phyloP scores from a whole-genome alignment of 2,329 filamentous ascomycete genomes.

The Pseudophaeomoniella oleicola region DNA sequence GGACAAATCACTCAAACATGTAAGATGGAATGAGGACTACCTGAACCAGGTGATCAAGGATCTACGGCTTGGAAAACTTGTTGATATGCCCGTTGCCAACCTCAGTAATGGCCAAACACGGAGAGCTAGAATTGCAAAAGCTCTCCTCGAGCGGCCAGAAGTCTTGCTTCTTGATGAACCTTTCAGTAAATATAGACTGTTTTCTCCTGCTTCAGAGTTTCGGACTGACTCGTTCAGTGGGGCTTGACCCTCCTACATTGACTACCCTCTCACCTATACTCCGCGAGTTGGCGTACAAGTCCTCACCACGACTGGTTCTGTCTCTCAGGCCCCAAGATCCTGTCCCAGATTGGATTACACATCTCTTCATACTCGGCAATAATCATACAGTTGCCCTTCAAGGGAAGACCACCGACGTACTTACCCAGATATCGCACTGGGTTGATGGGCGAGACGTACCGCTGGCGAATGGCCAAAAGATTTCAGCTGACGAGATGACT shows the following conservation, averaged over 20 bases:
- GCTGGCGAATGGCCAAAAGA: neutral
- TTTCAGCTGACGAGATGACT: conserved; percentile 3
- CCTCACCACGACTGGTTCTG: conserved; percentile 58
- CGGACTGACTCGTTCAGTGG: conserved; percentile 39
- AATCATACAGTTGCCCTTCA: conserved; percentile 51
- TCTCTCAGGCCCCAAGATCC: conserved; percentile 73
- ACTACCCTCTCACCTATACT: conserved; percentile 58
- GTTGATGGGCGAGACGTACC: conserved; percentile 2
- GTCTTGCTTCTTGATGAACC: conserved; percentile 81
- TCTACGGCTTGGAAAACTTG: conserved; percentile 51
- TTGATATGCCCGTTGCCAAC: conserved; percentile 73
- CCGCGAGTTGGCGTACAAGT: conserved; percentile 48
- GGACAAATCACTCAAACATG: conserved; percentile 36
- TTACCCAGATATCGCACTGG: conserved; percentile 19
- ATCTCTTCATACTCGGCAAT: conserved; percentile 58
- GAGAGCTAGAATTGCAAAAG: conserved; percentile 74
- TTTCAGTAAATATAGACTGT: conserved; percentile 44
- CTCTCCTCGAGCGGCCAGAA: conserved; percentile 63
- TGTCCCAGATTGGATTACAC: conserved; percentile 80
- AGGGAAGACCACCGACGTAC: conserved; percentile 50
- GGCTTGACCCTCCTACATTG: conserved; percentile 73
- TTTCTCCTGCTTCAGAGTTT: conserved; percentile 5
- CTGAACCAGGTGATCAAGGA: conserved; percentile 53
- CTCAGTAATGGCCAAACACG: conserved; percentile 88
- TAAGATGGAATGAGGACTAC: conserved; percentile 32